Conservation (phyloP, 768 basidiomycete species). For the Saitozyma sp. region DNA sequence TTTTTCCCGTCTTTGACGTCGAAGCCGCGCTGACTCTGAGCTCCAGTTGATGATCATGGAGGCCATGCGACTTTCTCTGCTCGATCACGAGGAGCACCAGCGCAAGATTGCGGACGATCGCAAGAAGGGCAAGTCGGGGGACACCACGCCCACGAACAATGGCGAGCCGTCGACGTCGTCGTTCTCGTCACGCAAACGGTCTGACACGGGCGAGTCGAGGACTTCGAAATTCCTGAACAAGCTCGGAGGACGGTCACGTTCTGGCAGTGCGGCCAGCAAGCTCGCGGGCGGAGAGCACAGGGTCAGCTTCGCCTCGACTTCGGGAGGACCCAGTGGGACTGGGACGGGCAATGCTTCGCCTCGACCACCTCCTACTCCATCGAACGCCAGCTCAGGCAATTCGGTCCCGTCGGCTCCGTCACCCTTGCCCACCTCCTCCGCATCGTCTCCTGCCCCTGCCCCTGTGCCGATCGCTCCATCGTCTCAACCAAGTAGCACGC, state of each 20-base stretch:
- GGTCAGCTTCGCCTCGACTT: background rate
- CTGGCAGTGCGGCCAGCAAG: conserved; percentile 9
- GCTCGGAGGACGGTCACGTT: conserved; percentile 19
- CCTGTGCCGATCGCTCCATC: conserved; percentile 9
- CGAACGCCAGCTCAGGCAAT: background rate
- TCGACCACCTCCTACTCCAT: background rate
- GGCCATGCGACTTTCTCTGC: conserved; percentile 90
- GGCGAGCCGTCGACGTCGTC: conserved; percentile 10
- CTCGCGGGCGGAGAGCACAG: background rate
- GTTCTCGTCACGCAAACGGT: conserved; percentile 7
- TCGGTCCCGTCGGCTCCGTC: conserved; percentile 2
- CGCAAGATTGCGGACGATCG: conserved; percentile 55
- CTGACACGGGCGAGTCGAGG: conserved; percentile 4
- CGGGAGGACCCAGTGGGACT: background rate
- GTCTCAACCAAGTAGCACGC: background rate
- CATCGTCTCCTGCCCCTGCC: conserved; percentile 13
- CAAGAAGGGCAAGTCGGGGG: background rate
- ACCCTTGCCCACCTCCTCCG: conserved; percentile 1
- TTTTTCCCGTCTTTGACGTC: background rate
- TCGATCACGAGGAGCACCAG: conserved; percentile 94
- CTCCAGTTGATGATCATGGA: conserved; percentile 94
- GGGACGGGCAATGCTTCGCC: background rate
- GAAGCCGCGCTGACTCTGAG: conserved; percentile 3
- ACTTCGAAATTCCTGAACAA: conserved; percentile 29
- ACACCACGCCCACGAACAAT: conserved; percentile 2